A percentile compares a stretch with the other conserved stretches of the same genome.
phyloP scores from a whole-genome alignment of 2,329 filamentous ascomycete genomes.

The Ascochyta koolunga region DNA sequence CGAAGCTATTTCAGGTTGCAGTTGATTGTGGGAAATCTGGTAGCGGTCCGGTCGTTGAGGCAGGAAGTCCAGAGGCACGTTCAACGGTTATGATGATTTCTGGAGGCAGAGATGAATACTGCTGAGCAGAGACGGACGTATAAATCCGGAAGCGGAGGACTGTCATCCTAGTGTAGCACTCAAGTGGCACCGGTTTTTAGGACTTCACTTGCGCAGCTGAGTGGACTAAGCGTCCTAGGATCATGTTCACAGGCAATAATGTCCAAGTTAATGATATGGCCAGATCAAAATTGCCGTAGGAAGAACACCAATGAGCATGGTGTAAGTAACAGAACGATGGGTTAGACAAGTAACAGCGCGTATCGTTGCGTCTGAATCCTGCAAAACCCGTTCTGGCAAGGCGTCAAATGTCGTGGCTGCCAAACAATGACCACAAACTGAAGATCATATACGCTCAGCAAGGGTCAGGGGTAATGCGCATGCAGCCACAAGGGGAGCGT shows the following conservation, averaged over 20 bases:
- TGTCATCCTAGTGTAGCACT: constrained; percentile 23
- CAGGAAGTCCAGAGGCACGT: background rate
- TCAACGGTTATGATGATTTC: background rate
- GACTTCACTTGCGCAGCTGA: constrained; percentile 24
- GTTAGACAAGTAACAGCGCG: constrained; percentile 13
- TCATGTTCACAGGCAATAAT: constrained; percentile 16
- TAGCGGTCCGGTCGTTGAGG: background rate
- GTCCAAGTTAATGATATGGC: constrained; percentile 15
- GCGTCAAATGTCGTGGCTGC: constrained; percentile 7
- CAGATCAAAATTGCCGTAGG: constrained; percentile 13
- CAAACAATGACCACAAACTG: constrained; percentile 8
- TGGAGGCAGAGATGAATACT: background rate
- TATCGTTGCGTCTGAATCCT: constrained; percentile 4
- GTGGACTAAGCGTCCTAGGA: constrained; percentile 27
- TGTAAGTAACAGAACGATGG: constrained; percentile 2
- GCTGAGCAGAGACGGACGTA: constrained; percentile 23
- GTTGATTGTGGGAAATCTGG: background rate
- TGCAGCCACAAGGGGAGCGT: constrained; percentile 3
- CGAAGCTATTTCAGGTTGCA: background rate
- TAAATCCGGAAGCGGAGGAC: constrained; percentile 18
- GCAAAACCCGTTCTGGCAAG: constrained; percentile 3
- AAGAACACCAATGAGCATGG: constrained; percentile 12
- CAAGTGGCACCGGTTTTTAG: constrained; percentile 24
- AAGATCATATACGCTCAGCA: constrained; percentile 12
- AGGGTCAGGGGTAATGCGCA: constrained; percentile 9